phyloP scores from a whole-genome alignment of 169 alveolate genomes.

The Plasmodium reichenowi region DNA sequence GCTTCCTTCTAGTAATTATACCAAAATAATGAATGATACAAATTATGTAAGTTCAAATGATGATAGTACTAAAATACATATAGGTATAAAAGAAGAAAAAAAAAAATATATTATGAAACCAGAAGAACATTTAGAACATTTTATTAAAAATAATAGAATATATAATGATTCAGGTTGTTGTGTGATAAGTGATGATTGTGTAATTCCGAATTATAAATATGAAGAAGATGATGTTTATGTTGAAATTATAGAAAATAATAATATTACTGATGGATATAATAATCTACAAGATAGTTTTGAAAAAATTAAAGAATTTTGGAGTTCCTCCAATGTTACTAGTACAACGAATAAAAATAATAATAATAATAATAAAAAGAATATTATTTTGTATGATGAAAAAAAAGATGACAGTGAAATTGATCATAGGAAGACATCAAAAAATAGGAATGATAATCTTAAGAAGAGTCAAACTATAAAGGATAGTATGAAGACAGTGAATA shows the following conservation, averaged over 20 bases:
- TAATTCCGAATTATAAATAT: neutral
- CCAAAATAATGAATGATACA: neutral
- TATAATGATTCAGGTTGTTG: neutral
- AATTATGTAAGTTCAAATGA: neutral
- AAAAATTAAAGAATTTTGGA: too few species aligned
- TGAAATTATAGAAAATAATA: slow-evolving; percentile 1
- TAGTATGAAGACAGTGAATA: too few species aligned
- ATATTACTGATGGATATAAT: neutral
- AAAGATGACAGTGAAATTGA: too few species aligned
- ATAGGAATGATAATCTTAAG: too few species aligned
- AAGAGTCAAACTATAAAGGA: too few species aligned
- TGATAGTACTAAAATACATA: neutral
- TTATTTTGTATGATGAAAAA: too few species aligned
- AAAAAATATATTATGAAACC: neutral
- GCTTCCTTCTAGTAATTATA: neutral
- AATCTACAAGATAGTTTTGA: neutral
- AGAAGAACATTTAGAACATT: neutral
- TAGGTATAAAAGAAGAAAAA: neutral
- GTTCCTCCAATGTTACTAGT: too few species aligned
- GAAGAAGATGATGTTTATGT: neutral
- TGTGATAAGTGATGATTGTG: neutral
- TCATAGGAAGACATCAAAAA: too few species aligned
- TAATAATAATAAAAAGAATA: too few species aligned
- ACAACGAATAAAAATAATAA: too few species aligned
- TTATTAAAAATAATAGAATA: neutral